These are phyloP conservation scores for Persicaria maculosa DNA, from an alignment of 148 eudicot species.

Conservation along the genomic window DNA sequence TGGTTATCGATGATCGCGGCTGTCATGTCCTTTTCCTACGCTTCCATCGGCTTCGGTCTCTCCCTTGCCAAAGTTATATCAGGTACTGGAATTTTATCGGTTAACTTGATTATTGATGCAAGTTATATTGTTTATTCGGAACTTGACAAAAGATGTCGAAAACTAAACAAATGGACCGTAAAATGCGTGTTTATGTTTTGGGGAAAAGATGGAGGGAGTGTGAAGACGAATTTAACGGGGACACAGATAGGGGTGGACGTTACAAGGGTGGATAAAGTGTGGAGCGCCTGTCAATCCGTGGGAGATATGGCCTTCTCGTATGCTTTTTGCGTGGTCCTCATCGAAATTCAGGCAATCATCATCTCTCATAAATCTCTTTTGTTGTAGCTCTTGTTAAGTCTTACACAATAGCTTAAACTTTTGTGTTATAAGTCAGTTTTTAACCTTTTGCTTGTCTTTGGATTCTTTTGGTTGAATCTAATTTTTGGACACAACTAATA, in stretches of 20 bases:
- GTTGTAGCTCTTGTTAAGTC: neutral
- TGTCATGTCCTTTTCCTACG: conserved; percentile 70
- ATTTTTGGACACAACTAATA: no score
- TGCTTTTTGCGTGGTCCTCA: conserved; percentile 26
- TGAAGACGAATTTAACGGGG: neutral
- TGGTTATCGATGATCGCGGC: conserved; percentile 80
- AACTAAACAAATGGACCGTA: no score
- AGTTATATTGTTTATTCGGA: neutral
- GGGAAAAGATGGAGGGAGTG: neutral
- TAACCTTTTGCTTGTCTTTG: no score
- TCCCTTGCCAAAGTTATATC: conserved; percentile 47
- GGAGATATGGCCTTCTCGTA: conserved; percentile 44
- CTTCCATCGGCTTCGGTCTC: conserved; percentile 63
- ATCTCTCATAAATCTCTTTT: neutral
- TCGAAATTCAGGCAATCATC: conserved; percentile 18
- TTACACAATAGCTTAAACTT: neutral
- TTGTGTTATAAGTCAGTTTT: no score
- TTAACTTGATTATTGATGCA: neutral
- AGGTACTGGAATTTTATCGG: conserved; percentile 21
- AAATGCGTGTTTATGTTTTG: neutral
- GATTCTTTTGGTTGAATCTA: no score
- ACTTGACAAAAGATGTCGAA: neutral
- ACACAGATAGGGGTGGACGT: neutral
- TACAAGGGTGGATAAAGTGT: neutral
- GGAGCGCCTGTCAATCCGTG: conserved; percentile 20